phyloP scores from a whole-genome alignment of 2,329 filamentous ascomycete species.

The Diaporthe batatas region DNA sequence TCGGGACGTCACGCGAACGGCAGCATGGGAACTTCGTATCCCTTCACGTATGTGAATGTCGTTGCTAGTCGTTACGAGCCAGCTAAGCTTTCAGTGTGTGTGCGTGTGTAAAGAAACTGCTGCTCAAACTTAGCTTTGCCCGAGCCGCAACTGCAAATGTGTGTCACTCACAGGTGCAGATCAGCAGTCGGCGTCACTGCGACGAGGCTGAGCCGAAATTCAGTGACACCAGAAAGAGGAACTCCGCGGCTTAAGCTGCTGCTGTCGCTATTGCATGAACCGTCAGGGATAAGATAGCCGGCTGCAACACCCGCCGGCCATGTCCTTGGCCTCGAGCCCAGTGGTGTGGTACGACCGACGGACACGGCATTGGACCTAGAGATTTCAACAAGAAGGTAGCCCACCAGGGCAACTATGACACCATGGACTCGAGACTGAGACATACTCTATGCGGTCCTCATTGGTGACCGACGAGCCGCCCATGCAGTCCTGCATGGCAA shows the following conservation, averaged over 20 bases:
- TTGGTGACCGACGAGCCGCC: not conserved
- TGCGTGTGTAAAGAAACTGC: not conserved
- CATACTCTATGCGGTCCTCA: not conserved
- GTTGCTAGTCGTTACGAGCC: not conserved
- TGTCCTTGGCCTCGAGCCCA: not conserved
- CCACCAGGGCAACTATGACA: not conserved
- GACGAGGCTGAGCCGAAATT: not conserved
- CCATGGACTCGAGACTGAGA: not conserved
- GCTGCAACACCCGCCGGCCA: not conserved
- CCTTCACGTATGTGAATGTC: not conserved
- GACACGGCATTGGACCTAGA: not conserved
- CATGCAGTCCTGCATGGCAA: not conserved
- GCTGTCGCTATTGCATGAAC: conserved; percentile 5
- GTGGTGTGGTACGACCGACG: not conserved
- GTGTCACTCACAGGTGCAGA: not conserved
- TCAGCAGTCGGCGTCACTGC: not conserved
- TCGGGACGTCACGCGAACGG: no score
- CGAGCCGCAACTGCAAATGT: not conserved
- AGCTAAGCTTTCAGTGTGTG: not conserved
- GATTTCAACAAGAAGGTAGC: not conserved
- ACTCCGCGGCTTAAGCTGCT: not conserved
- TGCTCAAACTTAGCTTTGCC: not conserved
- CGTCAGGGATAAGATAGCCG: not conserved
- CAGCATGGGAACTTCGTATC: not conserved
- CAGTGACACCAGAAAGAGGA: not conserved